Evolutionary conservation across 2,329 filamentous ascomycete genomes (phyloP), one percentile per base, ranked within the genome.

Genomic region (Helotiales sp.): DNA sequence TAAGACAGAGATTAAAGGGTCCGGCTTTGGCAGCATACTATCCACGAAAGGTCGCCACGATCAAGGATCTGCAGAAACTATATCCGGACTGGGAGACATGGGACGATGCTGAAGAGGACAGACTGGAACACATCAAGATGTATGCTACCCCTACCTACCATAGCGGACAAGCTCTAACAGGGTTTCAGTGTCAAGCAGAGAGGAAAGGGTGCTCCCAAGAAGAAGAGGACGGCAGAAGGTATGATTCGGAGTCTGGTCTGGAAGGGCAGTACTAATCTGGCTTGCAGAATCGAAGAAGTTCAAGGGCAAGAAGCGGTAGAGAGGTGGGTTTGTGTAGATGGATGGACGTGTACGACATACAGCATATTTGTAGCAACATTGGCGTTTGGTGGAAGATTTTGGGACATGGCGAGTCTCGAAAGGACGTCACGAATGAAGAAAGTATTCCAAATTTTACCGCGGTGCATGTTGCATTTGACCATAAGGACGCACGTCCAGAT

Each of bases 191-290:
- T 91, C 74, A 94, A 93, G 79, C 80, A 86, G 32, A 89, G 93
- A 82, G 94, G 93, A 72, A 97, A 98, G 84, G 90, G 90, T 64
- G 87, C 91, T 52, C 93, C 95, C 7, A 91, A 96, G 87, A 97
- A 97, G 87, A 96, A 96, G 85, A 89, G 84, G 77, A 89, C 84
- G n/a, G 66, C 79, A 77, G 79, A 75, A 70, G 76, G 78, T 78
- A 79, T 74, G 75, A 69, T 11, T 22, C 22, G 2, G 22, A 20
- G 22, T 34, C 34, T 47, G 40, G 6, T 34, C 2, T 37, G 50
- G 45, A n/a, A n/a, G 40, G 55, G 15, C 32, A 45, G 26, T 63
- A 43, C 72, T 71, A 62, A 73, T 40, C 13, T 17, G 1, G 30
- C 22, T 50, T 2, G 17, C 70, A 82, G 80, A 82, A 72, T 81